phyloP scores from a whole-genome alignment of 371 early-diverging fungal species.

The Rhizomucor pusillus region DNA sequence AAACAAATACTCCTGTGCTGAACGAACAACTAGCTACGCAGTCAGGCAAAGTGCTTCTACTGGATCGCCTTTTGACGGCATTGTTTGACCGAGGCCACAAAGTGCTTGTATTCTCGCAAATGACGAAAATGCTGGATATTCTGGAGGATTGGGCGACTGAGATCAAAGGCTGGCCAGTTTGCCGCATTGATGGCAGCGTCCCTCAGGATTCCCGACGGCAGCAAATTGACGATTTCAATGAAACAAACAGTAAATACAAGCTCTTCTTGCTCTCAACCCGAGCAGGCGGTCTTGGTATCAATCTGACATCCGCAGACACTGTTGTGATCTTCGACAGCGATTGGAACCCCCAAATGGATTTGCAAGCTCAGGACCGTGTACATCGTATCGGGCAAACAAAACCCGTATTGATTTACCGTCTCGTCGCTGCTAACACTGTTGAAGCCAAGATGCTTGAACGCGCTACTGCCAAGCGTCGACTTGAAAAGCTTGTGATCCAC shows the following conservation, averaged over 20 bases:
- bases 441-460: constrained; percentile 79
- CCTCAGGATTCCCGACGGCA: constrained; percentile 74
- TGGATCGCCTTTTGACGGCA: constrained; percentile 81
- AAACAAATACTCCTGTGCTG: constrained; percentile 41
- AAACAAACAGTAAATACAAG: constrained; percentile 44
- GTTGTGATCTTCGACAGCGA: constrained; percentile 93
- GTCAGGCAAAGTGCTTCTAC: constrained; percentile 86
- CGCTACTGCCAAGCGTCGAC: constrained; percentile 81
- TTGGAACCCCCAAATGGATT: constrained; percentile 98
- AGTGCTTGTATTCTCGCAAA: constrained; percentile 94
- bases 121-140: constrained; percentile 90
- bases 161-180: constrained; percentile 76
- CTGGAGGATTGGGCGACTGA: constrained; percentile 86
- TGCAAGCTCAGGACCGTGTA: constrained; percentile 96
- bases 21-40: constrained; percentile 60
- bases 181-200: constrained; percentile 94
- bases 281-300: constrained; percentile 96
- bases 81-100: constrained; percentile 80
- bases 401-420: constrained; percentile 88
- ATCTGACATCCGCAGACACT: constrained; percentile 93
- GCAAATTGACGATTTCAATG: constrained; percentile 71
- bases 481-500: constrained; percentile 90
- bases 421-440: constrained; percentile 84
- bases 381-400: constrained; percentile 96
- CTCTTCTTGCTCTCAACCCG: constrained; percentile 97